Conservation (phyloP, 2,329 filamentous ascomycete species). For the Alternaria brassicicola region DNA sequence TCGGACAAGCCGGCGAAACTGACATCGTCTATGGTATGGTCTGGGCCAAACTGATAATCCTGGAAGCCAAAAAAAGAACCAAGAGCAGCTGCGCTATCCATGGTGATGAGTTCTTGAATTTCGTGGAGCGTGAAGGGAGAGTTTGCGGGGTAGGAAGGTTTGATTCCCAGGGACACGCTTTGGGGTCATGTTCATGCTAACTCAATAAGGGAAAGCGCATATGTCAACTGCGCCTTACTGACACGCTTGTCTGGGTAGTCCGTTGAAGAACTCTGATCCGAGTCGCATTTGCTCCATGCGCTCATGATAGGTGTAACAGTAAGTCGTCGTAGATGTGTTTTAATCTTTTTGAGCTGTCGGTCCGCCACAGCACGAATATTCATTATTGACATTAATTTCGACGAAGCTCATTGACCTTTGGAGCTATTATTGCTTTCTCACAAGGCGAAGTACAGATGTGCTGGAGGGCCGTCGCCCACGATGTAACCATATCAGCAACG, state of each 20-base stretch:
- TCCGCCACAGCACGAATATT: too few species aligned
- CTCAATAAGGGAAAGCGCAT: conserved; percentile 6
- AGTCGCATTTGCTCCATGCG: neutral
- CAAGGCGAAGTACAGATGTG: too few species aligned
- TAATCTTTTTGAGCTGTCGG: neutral
- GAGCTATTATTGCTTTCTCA: too few species aligned
- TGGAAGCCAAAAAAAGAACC: conserved; percentile 1
- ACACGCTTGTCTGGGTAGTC: neutral
- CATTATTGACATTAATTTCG: too few species aligned
- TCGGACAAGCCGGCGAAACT: conserved; percentile 12
- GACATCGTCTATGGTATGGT: conserved; percentile 3
- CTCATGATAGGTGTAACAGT: neutral
- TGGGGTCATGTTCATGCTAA: conserved; percentile 1
- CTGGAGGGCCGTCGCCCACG: too few species aligned
- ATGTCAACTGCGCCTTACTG: conserved; percentile 19
- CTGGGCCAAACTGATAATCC: neutral
- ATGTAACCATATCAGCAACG: too few species aligned
- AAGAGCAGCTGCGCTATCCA: neutral
- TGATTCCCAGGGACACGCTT: conserved; percentile 1
- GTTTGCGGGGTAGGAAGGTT: conserved; percentile 1
- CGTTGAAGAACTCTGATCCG: neutral
- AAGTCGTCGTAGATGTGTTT: neutral
- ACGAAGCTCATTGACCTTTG: too few species aligned
- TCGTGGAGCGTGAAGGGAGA: neutral
- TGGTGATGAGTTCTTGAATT: neutral